A percentile compares a stretch with the other conserved stretches of the same genome.
These are phyloP conservation scores for Chalara sp. DNA, from an alignment of 2,329 filamentous ascomycete species.

Conservation along the genomic window DNA sequence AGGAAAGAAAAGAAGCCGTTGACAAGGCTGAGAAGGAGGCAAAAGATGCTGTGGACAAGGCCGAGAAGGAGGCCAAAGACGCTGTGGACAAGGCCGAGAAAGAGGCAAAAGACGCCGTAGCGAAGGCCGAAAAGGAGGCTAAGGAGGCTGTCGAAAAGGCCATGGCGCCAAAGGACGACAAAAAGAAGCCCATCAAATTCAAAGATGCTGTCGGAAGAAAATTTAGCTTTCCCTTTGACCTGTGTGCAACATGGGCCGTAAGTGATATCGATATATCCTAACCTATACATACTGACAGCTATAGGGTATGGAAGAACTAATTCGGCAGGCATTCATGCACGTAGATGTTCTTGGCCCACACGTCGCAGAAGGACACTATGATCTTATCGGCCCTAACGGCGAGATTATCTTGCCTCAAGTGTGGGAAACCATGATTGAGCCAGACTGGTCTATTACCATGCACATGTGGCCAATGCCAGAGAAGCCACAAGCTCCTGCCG, in stretches of 20 bases:
- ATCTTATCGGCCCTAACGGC: slow-evolving; percentile 70
- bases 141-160: slow-evolving; percentile 3
- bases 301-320: slow-evolving; percentile 80
- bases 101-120: slow-evolving; percentile 42
- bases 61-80: slow-evolving; percentile 22
- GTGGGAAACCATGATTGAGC: slow-evolving; percentile 76
- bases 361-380: slow-evolving; percentile 73
- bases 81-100: slow-evolving; percentile 22
- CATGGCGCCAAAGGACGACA: slow-evolving; percentile 25
- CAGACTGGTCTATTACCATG: slow-evolving; percentile 67
- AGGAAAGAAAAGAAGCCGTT: slow-evolving; percentile 37
- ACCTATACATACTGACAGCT: slow-evolving; percentile 17
- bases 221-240: slow-evolving; percentile 83
- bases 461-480: slow-evolving; percentile 59
- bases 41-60: slow-evolving; percentile 29
- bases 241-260: slow-evolving; percentile 81
- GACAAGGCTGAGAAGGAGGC: slow-evolving; percentile 37
- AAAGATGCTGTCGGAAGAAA: slow-evolving; percentile 88
- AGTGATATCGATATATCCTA: slow-evolving; percentile 27
- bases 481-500: slow-evolving; percentile 13
- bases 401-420: slow-evolving; percentile 77
- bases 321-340: slow-evolving; percentile 76
- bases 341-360: slow-evolving; percentile 71
- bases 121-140: slow-evolving; percentile 35
- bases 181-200: slow-evolving; percentile 68